These are phyloP conservation scores for Posidonia oceanica DNA, from an alignment of 116 monocot species.

Conservation along the genomic window DNA sequence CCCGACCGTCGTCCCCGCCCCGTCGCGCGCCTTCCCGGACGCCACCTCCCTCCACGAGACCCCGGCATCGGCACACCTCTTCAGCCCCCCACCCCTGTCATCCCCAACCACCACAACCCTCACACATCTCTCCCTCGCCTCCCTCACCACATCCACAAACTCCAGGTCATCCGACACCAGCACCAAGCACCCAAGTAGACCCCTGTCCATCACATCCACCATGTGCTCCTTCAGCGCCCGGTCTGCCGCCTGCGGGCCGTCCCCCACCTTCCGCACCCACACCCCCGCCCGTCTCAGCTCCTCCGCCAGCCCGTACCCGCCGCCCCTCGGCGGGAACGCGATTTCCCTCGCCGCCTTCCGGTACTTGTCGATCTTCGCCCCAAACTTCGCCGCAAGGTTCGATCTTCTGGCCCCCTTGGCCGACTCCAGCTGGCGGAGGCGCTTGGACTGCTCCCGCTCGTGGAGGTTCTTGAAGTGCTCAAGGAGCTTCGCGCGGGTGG, in stretches of 20 bases:
- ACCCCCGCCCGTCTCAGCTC: constrained; percentile 41
- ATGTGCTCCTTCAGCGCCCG: constrained; percentile 27
- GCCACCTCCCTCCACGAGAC: constrained; percentile 53
- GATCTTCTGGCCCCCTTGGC: constrained; percentile 16
- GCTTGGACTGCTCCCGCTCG: constrained; percentile 29
- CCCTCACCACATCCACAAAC: constrained; percentile 32
- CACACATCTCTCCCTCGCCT: constrained; percentile 44
- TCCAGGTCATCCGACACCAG: constrained; percentile 45
- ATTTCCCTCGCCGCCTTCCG: constrained; percentile 27
- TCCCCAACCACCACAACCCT: constrained; percentile 43
- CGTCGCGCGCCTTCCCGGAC: constrained; percentile 45
- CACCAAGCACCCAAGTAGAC: constrained; percentile 38
- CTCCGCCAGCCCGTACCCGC: constrained; percentile 19
- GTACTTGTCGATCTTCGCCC: constrained; percentile 20
- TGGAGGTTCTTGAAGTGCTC: constrained; percentile 50
- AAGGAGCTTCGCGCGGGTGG: constrained; percentile 25
- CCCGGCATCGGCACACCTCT: constrained; percentile 39
- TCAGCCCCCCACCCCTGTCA: constrained; percentile 31
- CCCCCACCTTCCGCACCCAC: constrained; percentile 15
- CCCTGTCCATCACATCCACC: constrained; percentile 26
- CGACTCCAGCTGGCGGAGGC: constrained; percentile 17
- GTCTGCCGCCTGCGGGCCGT: constrained; percentile 14
- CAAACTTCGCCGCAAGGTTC: constrained; percentile 12
- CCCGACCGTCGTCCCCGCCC: constrained; percentile 20
- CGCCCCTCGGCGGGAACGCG: constrained; percentile 1